Conservation (phyloP, 257 asterid species). For the Leonotis leonurus region DNA sequence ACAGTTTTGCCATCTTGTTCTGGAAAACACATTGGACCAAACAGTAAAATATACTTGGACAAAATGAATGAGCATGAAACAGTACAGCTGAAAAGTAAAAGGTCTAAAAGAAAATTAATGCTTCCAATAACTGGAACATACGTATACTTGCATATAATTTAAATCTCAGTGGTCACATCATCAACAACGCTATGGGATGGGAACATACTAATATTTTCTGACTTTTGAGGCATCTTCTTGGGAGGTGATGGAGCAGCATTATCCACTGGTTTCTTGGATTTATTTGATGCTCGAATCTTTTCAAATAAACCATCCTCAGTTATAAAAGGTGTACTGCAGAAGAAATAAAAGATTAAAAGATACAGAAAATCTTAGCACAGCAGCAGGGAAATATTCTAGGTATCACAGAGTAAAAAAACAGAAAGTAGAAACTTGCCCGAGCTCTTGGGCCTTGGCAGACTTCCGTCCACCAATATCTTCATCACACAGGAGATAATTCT, state of each 20-base stretch:
- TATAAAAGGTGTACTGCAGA: conserved; percentile 65
- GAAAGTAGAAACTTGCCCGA: conserved; percentile 55
- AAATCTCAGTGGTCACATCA: conserved; percentile 6
- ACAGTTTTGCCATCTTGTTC: conserved; percentile 31
- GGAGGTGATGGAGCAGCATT: conserved; percentile 49
- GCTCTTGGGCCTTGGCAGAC: conserved; percentile 85
- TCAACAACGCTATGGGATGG: conserved; percentile 6
- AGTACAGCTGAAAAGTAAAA: not conserved
- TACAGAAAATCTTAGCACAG: conserved; percentile 3
- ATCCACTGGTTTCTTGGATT: conserved; percentile 43
- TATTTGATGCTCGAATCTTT: conserved; percentile 67
- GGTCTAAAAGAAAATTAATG: not conserved
- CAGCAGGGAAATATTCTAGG: not conserved
- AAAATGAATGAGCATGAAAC: not conserved
- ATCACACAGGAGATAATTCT: conserved; percentile 94
- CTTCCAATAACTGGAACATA: not conserved
- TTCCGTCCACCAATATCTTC: conserved; percentile 93
- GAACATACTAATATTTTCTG: conserved; percentile 34
- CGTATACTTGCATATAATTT: not conserved
- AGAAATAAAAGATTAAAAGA: conserved; percentile 8
- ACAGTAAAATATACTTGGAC: not conserved
- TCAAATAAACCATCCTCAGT: conserved; percentile 93
- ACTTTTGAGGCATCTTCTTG: conserved; percentile 50
- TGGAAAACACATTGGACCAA: conserved; percentile 17
- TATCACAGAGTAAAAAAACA: conserved; percentile 4